phyloP scores from a whole-genome alignment of 345 rosid genomes.

The Sonneratia caseolaris region DNA sequence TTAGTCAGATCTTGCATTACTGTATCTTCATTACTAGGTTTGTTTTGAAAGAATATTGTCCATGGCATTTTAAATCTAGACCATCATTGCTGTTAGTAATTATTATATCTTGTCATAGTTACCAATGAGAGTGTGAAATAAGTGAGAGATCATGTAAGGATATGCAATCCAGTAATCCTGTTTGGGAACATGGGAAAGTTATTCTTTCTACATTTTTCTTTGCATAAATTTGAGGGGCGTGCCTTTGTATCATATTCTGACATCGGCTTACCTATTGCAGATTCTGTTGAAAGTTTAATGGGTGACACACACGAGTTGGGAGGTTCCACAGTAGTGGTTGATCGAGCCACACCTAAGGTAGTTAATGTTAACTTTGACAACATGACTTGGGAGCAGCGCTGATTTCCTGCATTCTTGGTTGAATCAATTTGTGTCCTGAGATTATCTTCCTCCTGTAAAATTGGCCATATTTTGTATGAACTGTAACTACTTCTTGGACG shows the following conservation, averaged over 20 bases:
- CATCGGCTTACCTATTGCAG: slow-evolving; percentile 19
- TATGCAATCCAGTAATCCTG: too few species aligned
- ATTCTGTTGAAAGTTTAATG: slow-evolving; percentile 88
- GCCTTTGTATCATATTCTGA: neutral
- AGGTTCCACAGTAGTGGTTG: slow-evolving; percentile 81
- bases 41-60: too few species aligned
- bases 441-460: neutral
- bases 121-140: too few species aligned
- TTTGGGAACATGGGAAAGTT: neutral
- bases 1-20: too few species aligned
- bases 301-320: slow-evolving; percentile 85
- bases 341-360: slow-evolving; percentile 91
- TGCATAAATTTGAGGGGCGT: neutral
- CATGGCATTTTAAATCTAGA: too few species aligned
- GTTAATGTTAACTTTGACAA: neutral
- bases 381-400: neutral
- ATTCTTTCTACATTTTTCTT: neutral
- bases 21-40: too few species aligned
- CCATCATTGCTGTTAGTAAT: too few species aligned
- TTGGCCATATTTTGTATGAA: neutral
- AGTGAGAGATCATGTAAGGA: too few species aligned
- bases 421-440: neutral
- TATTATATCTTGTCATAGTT: too few species aligned
- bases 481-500: neutral
- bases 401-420: neutral